A percentile compares a stretch with the other conserved stretches of the same genome.
Conservation (phyloP, 2,329 filamentous ascomycete species). For the Pezicula radicicola region DNA sequence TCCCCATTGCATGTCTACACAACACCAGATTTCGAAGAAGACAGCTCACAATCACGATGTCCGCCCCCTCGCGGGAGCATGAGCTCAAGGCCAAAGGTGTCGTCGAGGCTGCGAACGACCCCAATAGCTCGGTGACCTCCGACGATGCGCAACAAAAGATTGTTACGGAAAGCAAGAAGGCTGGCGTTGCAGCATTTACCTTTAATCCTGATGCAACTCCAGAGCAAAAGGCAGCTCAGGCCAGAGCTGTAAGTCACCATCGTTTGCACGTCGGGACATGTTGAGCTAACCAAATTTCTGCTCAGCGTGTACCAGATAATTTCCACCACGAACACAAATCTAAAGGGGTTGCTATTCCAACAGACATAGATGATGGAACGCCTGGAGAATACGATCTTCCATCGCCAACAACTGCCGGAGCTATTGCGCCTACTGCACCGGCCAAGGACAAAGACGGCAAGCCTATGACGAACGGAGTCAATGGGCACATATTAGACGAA, state of each 20-base stretch:
- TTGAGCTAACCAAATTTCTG: neutral
- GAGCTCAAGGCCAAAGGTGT: slow-evolving; percentile 83
- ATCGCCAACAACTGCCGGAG: slow-evolving; percentile 67
- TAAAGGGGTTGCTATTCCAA: slow-evolving; percentile 68
- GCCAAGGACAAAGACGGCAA: slow-evolving; percentile 45
- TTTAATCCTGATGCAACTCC: slow-evolving; percentile 84
- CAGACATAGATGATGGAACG: slow-evolving; percentile 73
- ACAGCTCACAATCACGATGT: slow-evolving; percentile 13
- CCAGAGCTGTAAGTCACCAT: slow-evolving; percentile 61
- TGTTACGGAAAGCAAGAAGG: slow-evolving; percentile 73
- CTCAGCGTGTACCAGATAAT: slow-evolving; percentile 60
- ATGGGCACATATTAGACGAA: slow-evolving; percentile 35
- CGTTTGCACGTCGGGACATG: neutral
- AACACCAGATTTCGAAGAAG: slow-evolving; percentile 8
- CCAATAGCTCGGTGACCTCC: slow-evolving; percentile 63
- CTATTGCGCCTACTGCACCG: slow-evolving; percentile 47
- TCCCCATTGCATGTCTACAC: slow-evolving; percentile 6
- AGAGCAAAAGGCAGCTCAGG: slow-evolving; percentile 81
- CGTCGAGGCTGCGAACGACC: slow-evolving; percentile 72
- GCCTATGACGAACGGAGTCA: slow-evolving; percentile 44
- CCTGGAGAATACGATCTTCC: slow-evolving; percentile 75
- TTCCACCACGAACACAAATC: slow-evolving; percentile 59
- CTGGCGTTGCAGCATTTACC: slow-evolving; percentile 74
- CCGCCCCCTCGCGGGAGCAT: slow-evolving; percentile 28
- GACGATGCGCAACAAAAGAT: slow-evolving; percentile 72